Conservation (phyloP, 2,329 filamentous ascomycete genomes). For the Aspergillus fischeri region DNA sequence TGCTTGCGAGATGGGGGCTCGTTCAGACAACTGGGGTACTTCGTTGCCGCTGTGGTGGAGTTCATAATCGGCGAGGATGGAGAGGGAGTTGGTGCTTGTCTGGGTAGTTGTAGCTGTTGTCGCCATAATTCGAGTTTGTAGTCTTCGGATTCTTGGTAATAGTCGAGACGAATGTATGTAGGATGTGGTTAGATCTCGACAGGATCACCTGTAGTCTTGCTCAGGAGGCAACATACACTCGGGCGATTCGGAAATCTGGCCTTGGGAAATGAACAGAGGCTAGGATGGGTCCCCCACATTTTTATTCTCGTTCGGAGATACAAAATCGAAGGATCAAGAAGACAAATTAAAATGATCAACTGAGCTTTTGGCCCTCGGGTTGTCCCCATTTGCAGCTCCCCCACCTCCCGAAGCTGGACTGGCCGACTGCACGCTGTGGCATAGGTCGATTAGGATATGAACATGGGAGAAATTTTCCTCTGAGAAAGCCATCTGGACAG, state of each 20-base stretch:
- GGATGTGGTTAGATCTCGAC: too few relatives aligned
- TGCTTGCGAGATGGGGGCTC: neutral
- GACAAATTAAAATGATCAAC: neutral
- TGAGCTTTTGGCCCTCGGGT: neutral
- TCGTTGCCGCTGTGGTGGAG: slow-evolving; percentile 20
- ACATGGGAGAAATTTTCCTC: too few relatives aligned
- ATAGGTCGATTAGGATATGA: too few relatives aligned
- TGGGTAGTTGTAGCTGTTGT: slow-evolving; percentile 13
- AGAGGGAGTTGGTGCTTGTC: slow-evolving; percentile 11
- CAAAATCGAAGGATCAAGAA: too few relatives aligned
- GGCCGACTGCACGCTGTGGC: too few relatives aligned
- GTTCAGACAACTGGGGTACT: neutral
- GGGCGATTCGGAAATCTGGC: too few relatives aligned
- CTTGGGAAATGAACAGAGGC: too few relatives aligned
- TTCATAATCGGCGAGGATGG: slow-evolving; percentile 26
- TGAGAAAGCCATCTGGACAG: neutral
- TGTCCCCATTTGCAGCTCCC: neutral
- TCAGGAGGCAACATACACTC: too few relatives aligned
- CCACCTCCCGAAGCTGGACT: too few relatives aligned
- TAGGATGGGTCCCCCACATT: too few relatives aligned
- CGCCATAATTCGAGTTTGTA: slow-evolving; percentile 16
- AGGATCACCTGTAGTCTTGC: too few relatives aligned
- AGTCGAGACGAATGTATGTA: neutral
- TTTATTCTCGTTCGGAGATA: too few relatives aligned
- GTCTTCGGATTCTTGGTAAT: neutral